Base-by-base conservation (phyloP, 495 filamentous ascomycete genomes). In the Xylaria bambusicola region DNA sequence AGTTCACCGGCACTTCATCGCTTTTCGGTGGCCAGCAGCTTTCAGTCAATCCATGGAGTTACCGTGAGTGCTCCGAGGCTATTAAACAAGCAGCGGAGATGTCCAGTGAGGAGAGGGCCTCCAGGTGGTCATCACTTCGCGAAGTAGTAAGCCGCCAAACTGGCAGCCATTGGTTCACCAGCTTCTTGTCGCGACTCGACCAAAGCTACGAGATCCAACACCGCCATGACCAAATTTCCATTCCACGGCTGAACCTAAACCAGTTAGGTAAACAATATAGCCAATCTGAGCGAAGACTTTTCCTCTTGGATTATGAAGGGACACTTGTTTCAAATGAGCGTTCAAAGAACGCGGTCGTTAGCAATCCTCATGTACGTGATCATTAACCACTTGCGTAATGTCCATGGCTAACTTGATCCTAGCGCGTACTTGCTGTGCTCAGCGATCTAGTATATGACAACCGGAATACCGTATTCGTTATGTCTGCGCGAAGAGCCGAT, bases 31-130 rank as follows among this genome's bases (percentile, higher is more conserved):
- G 85, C 23, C 82, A 88, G 52, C 84, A 90, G 62, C 81, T 97
- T 17, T 80, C 90, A 7, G 88, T 96, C 56, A 97, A 97, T 66
- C 93, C 93, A 8, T 97, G 93, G 93, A 90, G 96, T 66, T 93
- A 96, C 72, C 82, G 86, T 2, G 84, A 89, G 65, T 93, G 90
- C 62, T 89, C 90, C 38, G 82, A 91, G 6, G 91, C 92, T 17
- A 92, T 97, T 71, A 83, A 87, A 68, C 81, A 77, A 17, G 91
- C 93, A 1, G 78, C 97, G 15, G 88, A 90, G 58, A 92, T 95
- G 82, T 74, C 71, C 15, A 81, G 84, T 36, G 81, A 81, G 31
- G 88, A 96, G 73, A 90, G 89, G 67, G 78, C 84, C 58, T 69
- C 79, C 40, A 83, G 93, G 4, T 97, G 92, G 88, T 76, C 74